These are phyloP conservation scores for Aspergillus sp. DNA, from an alignment of 2,329 filamentous ascomycete species.

Conservation along the genomic window DNA sequence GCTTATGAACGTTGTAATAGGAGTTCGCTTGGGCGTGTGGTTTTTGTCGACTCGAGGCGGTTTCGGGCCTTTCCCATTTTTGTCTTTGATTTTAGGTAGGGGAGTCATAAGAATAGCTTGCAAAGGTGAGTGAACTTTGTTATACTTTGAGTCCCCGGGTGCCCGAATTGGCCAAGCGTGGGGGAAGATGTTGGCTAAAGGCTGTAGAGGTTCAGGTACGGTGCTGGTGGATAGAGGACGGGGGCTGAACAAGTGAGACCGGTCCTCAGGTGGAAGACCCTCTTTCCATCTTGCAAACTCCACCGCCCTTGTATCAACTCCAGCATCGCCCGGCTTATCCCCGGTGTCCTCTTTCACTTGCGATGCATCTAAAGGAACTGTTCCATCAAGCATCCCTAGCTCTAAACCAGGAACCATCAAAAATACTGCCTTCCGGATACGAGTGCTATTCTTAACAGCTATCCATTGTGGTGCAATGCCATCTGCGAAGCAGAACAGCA, in stretches of 20 bases:
- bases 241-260: slow-evolving; percentile 35
- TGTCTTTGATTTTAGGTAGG: slow-evolving; percentile 66
- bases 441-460: slow-evolving; percentile 56
- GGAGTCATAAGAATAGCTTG: slow-evolving; percentile 79
- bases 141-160: slow-evolving; percentile 78
- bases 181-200: slow-evolving; percentile 78
- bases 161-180: slow-evolving; percentile 88
- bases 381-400: slow-evolving; percentile 78
- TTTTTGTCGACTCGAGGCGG: slow-evolving; percentile 63
- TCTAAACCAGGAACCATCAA: slow-evolving; percentile 93
- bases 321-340: slow-evolving; percentile 13
- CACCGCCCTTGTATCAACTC: slow-evolving; percentile 22
- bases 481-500: slow-evolving; percentile 63
- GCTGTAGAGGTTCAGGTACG: slow-evolving; percentile 56
- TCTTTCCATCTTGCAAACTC: slow-evolving; percentile 43
- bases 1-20: slow-evolving; percentile 77
- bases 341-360: slow-evolving; percentile 2
- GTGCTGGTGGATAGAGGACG: slow-evolving; percentile 28
- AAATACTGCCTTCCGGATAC: slow-evolving; percentile 73
- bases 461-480: slow-evolving; percentile 64
- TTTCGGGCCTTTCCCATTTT: slow-evolving; percentile 60
- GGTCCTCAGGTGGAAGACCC: slow-evolving; percentile 35
- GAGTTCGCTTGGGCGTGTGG: slow-evolving; percentile 74
- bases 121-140: slow-evolving; percentile 82
- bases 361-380: slow-evolving; percentile 40